Conservation (phyloP, 495 filamentous ascomycete genomes). For the Trichoderma asperelloides region DNA sequence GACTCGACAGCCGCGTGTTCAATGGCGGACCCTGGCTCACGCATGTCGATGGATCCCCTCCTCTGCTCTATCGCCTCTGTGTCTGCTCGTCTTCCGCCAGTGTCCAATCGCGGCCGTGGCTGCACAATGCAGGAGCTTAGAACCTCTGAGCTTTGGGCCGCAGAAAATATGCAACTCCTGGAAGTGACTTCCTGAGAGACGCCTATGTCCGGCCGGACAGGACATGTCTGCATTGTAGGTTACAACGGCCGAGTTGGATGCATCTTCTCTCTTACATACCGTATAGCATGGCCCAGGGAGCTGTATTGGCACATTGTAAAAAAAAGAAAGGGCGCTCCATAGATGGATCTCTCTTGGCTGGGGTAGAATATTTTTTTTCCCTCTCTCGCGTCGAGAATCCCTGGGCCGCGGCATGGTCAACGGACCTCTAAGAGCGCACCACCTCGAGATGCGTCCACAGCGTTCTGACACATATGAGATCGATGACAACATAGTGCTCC, state of each 20-base stretch:
- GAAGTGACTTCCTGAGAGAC: background rate
- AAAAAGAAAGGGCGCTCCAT: background rate
- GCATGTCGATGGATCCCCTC: slow-evolving; percentile 4
- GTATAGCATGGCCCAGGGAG: background rate
- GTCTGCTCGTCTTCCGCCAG: background rate
- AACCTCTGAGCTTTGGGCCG: background rate
- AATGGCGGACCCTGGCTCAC: background rate
- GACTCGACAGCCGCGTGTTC: slow-evolving; percentile 7
- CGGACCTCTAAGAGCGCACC: background rate
- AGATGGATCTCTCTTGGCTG: background rate
- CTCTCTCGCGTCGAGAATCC: background rate
- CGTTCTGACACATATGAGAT: slow-evolving; percentile 9
- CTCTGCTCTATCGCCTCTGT: background rate
- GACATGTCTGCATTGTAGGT: background rate
- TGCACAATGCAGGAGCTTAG: slow-evolving; percentile 8
- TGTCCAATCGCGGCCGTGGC: background rate
- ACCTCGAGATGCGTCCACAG: slow-evolving; percentile 1
- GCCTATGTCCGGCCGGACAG: background rate
- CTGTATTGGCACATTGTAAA: background rate
- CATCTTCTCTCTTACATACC: background rate
- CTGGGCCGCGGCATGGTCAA: background rate
- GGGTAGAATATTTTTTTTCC: background rate
- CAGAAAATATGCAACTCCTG: background rate
- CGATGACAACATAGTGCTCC: slow-evolving; percentile 6
- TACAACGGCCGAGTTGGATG: background rate